Base-by-base conservation (phyloP, 2,329 filamentous ascomycete species). In the Aspergillus sergii region DNA sequence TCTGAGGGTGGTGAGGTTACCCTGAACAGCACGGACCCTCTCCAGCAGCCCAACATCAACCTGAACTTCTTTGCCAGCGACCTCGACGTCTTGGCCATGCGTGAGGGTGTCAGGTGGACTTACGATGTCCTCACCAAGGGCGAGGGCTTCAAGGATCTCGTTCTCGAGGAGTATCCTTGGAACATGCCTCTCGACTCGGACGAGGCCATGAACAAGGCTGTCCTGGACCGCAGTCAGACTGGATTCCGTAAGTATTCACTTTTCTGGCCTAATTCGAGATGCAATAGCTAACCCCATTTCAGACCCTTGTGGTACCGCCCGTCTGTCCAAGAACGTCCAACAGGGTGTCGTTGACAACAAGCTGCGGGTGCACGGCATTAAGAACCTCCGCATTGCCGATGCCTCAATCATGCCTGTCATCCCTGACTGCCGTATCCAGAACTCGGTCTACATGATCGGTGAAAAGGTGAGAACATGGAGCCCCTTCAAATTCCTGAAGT, bases 181-280 rank as follows among this genome's bases (percentile, higher is more conserved):
- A 75, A 80, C 0, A 87, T 89, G 84, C 86, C 86, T 0, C 78
- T 83, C 2, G 69, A 85, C 14, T 81, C 80, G 1, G 85, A 89
- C 58, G 82, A 84, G 61, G 82, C 77, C 1, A 89, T 89, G 86
- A 82, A 84, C 48, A 79, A 80, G 57, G 76, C 81, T 45, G 82
- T 89, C 14, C 73, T 89, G 9, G 86, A 89, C 60, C 79, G 86
- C n/a, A 84, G 76, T 34, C 85, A 89, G 76, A 89, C 86, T 45
- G 71, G 71, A 23, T 75, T 71, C 62, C 71, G 69, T 71, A 62
- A 54, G 68, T 66, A 28, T 16, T 7, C 26, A 8, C 11, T 26
- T 28, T 0, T 8, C 39, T 8, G 9, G 14, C 10, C 11, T 51
- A 16, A 51, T 19, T n/a, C 6, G 19, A 32, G 4, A 51, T 32